Conservation (phyloP, 2,329 filamentous ascomycete genomes). For the Trichoderma sp. region DNA sequence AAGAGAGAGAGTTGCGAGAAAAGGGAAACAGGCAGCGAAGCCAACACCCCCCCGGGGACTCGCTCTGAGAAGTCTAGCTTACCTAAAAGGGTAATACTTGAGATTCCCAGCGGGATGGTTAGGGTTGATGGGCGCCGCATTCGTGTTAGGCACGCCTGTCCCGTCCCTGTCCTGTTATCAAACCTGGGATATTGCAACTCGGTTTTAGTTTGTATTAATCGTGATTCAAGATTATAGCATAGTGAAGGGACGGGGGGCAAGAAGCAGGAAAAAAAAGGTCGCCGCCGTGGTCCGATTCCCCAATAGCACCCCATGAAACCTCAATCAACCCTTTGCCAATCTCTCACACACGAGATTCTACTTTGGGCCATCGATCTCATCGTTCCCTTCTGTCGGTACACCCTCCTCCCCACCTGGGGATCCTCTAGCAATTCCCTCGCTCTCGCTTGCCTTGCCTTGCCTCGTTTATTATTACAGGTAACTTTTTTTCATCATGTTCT, state of each 20-base stretch:
- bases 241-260: neutral
- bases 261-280: neutral
- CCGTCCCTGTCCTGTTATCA: slow-evolving; percentile 5
- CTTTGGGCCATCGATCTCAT: slow-evolving; percentile 17
- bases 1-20: neutral
- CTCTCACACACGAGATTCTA: slow-evolving; percentile 4
- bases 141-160: neutral
- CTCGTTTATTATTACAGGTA: neutral
- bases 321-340: slow-evolving; percentile 4
- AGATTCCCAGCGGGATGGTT: slow-evolving; percentile 9
- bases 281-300: neutral
- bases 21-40: neutral
- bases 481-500: neutral
- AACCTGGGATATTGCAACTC: neutral
- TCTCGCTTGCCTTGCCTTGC: neutral
- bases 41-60: neutral
- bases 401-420: neutral
- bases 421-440: neutral
- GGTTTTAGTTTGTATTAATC: neutral
- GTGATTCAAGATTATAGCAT: neutral
- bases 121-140: slow-evolving; percentile 10
- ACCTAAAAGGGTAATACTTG: slow-evolving; percentile 6
- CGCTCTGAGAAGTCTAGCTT: neutral
- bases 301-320: neutral
- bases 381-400: slow-evolving; percentile 13